These are phyloP conservation scores for Exophiala dermatitidis DNA, from an alignment of 2,329 filamentous ascomycete species.

Conservation along the genomic window DNA sequence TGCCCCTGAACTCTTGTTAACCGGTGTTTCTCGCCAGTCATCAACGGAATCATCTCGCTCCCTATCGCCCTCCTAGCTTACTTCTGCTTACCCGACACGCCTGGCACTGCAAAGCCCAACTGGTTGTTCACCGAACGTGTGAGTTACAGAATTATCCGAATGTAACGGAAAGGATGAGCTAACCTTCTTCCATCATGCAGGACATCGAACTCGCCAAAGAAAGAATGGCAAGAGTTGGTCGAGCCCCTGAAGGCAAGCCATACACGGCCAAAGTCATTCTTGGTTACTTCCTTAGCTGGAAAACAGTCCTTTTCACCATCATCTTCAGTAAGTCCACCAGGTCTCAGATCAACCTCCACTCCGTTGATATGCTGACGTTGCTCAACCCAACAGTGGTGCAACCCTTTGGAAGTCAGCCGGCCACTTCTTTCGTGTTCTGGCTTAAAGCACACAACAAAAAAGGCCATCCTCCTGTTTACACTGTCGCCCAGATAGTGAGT, in stretches of 20 bases:
- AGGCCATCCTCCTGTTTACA: constrained; percentile 12
- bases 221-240: constrained; percentile 15
- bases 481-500: constrained; percentile 15
- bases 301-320: constrained; percentile 15
- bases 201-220: constrained; percentile 14
- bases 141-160: neutral
- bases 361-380: neutral
- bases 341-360: neutral
- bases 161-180: neutral
- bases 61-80: constrained; percentile 14
- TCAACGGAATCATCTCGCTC: constrained; percentile 18
- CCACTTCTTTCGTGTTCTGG: constrained; percentile 17
- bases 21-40: constrained; percentile 2
- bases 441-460: constrained; percentile 20
- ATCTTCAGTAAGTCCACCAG: constrained; percentile 14
- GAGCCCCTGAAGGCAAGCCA: constrained; percentile 13
- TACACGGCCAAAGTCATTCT: constrained; percentile 14
- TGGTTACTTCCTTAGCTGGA: constrained; percentile 18
- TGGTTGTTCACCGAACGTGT: constrained; percentile 16
- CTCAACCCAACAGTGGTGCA: constrained; percentile 6
- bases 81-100: constrained; percentile 17
- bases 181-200: neutral
- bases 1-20: neutral
- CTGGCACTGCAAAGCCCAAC: constrained; percentile 14
- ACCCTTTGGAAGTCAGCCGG: constrained; percentile 14